Conservation (phyloP, 306 rosid genomes). For the Hippophae rhamnoides region DNA sequence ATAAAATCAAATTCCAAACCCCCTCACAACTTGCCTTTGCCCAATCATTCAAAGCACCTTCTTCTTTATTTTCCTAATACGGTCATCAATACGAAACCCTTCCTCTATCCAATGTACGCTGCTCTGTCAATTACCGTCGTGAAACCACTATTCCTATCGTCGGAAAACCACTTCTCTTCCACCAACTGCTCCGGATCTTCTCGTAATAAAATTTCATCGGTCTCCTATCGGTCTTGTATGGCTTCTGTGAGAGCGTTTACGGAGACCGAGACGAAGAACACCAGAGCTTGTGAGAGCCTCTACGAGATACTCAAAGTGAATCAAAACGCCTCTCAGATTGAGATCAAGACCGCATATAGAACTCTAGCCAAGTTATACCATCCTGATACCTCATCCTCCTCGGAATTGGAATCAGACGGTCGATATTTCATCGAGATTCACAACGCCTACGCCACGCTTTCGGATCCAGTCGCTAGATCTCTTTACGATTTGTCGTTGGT, state of each 20-base stretch:
- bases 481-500: constrained; percentile 48
- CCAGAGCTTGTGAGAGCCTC: constrained; percentile 12
- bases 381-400: constrained; percentile 43
- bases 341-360: constrained; percentile 48
- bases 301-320: constrained; percentile 38
- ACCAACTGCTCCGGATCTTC: background rate
- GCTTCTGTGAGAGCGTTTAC: constrained; percentile 15
- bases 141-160: background rate
- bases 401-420: constrained; percentile 24
- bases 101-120: too few species aligned
- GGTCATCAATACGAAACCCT: too few species aligned
- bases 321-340: constrained; percentile 29
- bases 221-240: background rate
- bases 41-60: too few species aligned
- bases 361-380: constrained; percentile 45
- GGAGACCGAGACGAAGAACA: background rate
- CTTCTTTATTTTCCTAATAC: too few species aligned
- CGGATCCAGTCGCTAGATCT: constrained; percentile 71
- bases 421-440: constrained; percentile 61
- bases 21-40: too few species aligned
- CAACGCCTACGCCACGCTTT: constrained; percentile 70
- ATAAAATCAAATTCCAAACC: too few species aligned
- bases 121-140: background rate
- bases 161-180: background rate
- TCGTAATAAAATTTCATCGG: background rate